Conservation (phyloP, 495 filamentous ascomycete genomes). For the Tuber magnatum region DNA sequence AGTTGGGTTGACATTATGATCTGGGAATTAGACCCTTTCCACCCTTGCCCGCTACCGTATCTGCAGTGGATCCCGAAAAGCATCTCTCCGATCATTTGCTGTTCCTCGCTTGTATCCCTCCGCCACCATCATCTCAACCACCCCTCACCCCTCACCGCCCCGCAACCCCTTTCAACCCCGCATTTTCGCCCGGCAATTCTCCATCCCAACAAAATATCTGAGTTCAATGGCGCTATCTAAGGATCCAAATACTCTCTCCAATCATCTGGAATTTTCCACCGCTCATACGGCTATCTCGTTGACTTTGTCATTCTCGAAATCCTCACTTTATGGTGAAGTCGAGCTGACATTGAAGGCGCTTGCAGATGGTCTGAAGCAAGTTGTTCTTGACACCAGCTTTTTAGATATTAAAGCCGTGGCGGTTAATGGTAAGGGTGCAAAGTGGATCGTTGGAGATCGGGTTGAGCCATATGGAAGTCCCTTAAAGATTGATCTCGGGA, state of each 20-base stretch:
- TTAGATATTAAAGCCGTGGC: slow-evolving; percentile 62
- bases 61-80: not conserved
- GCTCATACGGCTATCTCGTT: slow-evolving; percentile 72
- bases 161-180: not conserved
- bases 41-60: not conserved
- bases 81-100: not conserved
- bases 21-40: not conserved
- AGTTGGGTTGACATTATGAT: not conserved
- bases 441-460: slow-evolving; percentile 64
- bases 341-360: slow-evolving; percentile 63
- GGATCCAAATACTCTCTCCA: slow-evolving; percentile 87
- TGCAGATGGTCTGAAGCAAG: slow-evolving; percentile 59
- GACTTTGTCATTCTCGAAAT: slow-evolving; percentile 70
- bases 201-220: not conserved
- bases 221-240: slow-evolving; percentile 28
- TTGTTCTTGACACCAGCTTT: slow-evolving; percentile 80
- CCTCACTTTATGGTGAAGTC: slow-evolving; percentile 66
- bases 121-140: not conserved
- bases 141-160: not conserved
- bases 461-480: slow-evolving; percentile 72
- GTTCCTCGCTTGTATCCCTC: not conserved
- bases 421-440: slow-evolving; percentile 52
- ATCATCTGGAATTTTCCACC: slow-evolving; percentile 77
- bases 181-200: not conserved
- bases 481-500: slow-evolving; percentile 62